Evolutionary conservation across 768 basidiomycete species (phyloP), one percentile per base, ranked within the genome.

Genomic region (Amanita muscaria): DNA sequence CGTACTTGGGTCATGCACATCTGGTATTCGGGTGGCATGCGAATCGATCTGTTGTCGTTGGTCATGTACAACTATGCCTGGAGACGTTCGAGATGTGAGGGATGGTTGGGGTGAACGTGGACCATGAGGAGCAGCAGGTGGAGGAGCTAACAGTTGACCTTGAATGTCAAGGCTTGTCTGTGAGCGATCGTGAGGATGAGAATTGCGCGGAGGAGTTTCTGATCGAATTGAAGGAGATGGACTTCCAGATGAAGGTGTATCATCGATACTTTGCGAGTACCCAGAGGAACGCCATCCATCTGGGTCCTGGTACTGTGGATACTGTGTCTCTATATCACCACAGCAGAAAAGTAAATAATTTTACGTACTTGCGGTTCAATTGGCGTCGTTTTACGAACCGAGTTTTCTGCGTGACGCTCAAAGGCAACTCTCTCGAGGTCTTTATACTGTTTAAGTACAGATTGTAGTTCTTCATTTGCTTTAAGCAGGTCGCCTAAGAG

Each of bases 401-500:
- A 66, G 52, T 88, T 80, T 53, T 87, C 74, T 2, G 76, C 73
- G 52, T 75, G 71, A 16, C 76, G 65, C 59, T 87, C 80, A 27
- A 70, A 58, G 11, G 73, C 87, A 14, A 89, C 69, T 16, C 80
- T 69, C 50, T 81, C 72, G 27, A 90, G 65, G 54, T 94, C 89
- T 9, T 90, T 83, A 53, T 90, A 81, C 55, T 86, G 76, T 40
- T 72, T 67, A 46, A 92, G 58, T 2, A 79, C 83, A 29, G 76
- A 79, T 2, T 80, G 49, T 19, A 93, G 69, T 35, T 79, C 79
- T 42, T 71, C 80, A 57, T 92, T 83, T 4, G 89, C 83, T 15
- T 67, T 76, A 15, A 94, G 70, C 47, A 93, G 64, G 11, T 76
- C 74, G 6, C 74, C 82, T 27, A 93, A 68, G 4, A 92, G 71